Percentiles rank a stretch among this genome's conserved stretches.
Evolutionary conservation across 371 early-diverging fungal genomes (phyloP).

Genomic region (Rhizomucor pusillus): DNA sequence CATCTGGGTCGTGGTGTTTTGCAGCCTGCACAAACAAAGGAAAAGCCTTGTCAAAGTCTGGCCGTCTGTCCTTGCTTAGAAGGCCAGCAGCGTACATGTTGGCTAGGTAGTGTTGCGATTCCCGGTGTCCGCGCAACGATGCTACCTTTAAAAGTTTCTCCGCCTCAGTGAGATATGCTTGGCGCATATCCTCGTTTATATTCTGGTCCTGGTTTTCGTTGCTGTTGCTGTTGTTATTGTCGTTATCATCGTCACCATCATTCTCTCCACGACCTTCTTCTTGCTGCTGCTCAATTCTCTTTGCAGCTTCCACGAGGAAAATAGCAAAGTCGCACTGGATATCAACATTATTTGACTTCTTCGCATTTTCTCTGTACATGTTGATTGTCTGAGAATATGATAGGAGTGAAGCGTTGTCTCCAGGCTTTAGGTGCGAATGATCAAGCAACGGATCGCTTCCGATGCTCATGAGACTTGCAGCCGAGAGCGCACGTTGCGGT

Average conservation of each 20-base stretch:
- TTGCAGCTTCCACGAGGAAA: slow-evolving; percentile 62
- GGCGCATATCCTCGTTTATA: slow-evolving; percentile 3
- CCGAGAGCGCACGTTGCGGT: slow-evolving; percentile 7
- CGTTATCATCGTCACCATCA: not conserved
- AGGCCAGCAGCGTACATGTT: slow-evolving; percentile 60
- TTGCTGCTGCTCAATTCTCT: slow-evolving; percentile 24
- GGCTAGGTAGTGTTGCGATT: slow-evolving; percentile 61
- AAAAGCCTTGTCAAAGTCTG: slow-evolving; percentile 64
- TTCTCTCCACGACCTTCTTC: slow-evolving; percentile 5
- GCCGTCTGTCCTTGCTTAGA: slow-evolving; percentile 38
- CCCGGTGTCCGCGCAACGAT: slow-evolving; percentile 54
- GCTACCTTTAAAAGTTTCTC: slow-evolving; percentile 52
- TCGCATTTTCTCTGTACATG: slow-evolving; percentile 75
- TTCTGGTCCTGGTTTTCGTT: not conserved
- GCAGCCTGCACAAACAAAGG: slow-evolving; percentile 63
- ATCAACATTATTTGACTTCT: slow-evolving; percentile 70
- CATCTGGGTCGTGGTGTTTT: slow-evolving; percentile 65
- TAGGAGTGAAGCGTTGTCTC: slow-evolving; percentile 55
- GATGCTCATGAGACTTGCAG: slow-evolving; percentile 10
- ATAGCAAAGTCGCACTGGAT: slow-evolving; percentile 79
- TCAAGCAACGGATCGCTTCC: slow-evolving; percentile 35
- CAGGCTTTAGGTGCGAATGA: slow-evolving; percentile 61
- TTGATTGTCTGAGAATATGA: slow-evolving; percentile 70
- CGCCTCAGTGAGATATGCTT: slow-evolving; percentile 49
- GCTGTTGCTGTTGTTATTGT: not conserved